Evolutionary conservation across 2,329 filamentous ascomycete genomes (phyloP).

Genomic region (Eutypella sp.): DNA sequence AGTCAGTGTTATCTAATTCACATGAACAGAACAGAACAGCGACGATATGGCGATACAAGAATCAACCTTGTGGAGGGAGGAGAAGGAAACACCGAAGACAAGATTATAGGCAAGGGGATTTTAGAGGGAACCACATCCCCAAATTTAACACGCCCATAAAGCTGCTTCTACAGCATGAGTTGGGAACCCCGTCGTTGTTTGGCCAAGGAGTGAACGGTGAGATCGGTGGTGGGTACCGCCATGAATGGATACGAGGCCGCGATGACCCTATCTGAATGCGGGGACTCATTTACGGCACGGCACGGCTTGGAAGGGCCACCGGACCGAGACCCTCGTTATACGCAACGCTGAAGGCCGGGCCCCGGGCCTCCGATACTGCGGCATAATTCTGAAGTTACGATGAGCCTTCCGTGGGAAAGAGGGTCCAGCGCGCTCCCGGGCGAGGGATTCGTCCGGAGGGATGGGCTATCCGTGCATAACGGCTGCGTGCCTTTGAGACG

Average conservation of each 20-base stretch:
- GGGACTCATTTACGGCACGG: constrained; percentile 69
- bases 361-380: constrained; percentile 71
- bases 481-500: constrained; percentile 1
- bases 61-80: too few relatives aligned
- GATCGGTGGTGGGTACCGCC: too few relatives aligned
- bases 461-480: constrained; percentile 57
- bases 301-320: constrained; percentile 79
- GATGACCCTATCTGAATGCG: constrained; percentile 32
- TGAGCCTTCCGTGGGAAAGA: constrained; percentile 65
- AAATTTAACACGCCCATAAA: not conserved
- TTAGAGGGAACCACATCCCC: not conserved
- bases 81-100: not conserved
- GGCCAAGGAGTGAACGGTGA: not conserved
- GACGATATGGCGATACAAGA: too few relatives aligned
- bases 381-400: constrained; percentile 75
- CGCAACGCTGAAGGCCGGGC: constrained; percentile 62
- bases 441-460: constrained; percentile 52
- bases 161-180: not conserved
- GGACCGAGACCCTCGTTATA: constrained; percentile 63
- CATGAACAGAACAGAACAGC: too few relatives aligned
- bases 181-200: not conserved
- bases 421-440: constrained; percentile 57
- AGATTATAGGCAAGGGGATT: not conserved
- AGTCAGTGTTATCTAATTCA: too few relatives aligned
- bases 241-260: constrained; percentile 12